Evolutionary conservation across 306 rosid species (phyloP).

Genomic region (barrel medic (Medicago truncatula)): MtrunA17r5.0-ANR NC_053042.1:52748501-52749000

Average conservation of each 20-base stretch:
- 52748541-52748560: too few species aligned
- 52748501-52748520: too few species aligned
- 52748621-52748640: slow-evolving; percentile 11
- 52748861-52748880: slow-evolving; percentile 61
- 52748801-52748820: slow-evolving; percentile 88
- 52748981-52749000: background rate
- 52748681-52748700: background rate
- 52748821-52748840: slow-evolving; percentile 82
- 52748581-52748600: too few species aligned
- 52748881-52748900: background rate
- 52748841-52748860: slow-evolving; percentile 70
- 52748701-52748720: background rate
- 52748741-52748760: slow-evolving; percentile 15
- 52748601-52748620: too few species aligned
- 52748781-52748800: background rate
- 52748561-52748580: too few species aligned
- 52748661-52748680: slow-evolving; percentile 1
- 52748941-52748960: background rate
- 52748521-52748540: too few species aligned
- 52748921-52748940: background rate
- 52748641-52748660: slow-evolving; percentile 21
- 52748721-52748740: too few species aligned
- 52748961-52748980: background rate
- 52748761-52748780: background rate
- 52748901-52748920: background rate